Evolutionary conservation across 345 rosid species (phyloP).

Genomic region (Erucastrum elatum): DNA sequence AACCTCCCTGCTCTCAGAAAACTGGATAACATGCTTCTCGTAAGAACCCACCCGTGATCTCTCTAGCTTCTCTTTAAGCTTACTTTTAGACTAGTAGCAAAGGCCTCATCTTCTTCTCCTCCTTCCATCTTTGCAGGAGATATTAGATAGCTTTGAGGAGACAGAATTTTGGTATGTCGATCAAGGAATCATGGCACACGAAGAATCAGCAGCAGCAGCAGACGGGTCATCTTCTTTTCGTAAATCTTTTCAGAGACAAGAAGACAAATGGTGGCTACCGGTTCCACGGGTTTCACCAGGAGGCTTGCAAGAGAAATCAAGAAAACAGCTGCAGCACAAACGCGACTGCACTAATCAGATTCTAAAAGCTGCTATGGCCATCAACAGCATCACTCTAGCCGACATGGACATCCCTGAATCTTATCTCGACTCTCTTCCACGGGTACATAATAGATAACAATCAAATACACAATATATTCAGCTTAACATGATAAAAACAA

Average conservation of each 20-base stretch:
- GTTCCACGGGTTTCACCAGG: constrained; percentile 83
- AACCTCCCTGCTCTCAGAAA: constrained; percentile 94
- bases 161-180: constrained; percentile 95
- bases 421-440: constrained; percentile 81
- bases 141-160: constrained; percentile 74
- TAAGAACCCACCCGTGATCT: constrained; percentile 38
- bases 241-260: constrained; percentile 81
- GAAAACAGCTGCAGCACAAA: constrained; percentile 86
- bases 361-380: constrained; percentile 97
- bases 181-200: constrained; percentile 81
- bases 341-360: constrained; percentile 97
- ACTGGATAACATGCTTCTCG: constrained; percentile 96
- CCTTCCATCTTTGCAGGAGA: constrained; percentile 56
- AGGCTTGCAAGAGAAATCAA: constrained; percentile 72
- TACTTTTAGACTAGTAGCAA: neutral
- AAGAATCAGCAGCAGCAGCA: constrained; percentile 58
- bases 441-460: constrained; percentile 47
- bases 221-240: constrained; percentile 77
- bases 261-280: constrained; percentile 99
- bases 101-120: neutral
- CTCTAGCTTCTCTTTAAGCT: neutral
- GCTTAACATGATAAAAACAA: neutral
- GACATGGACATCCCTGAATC: constrained; percentile 95
- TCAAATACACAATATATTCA: neutral
- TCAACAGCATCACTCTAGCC: constrained; percentile 70